Evolutionary conservation across 495 filamentous ascomycete genomes (phyloP), one percentile per base, ranked within the genome.

Genomic region (Aspergillus baeticus): DNA sequence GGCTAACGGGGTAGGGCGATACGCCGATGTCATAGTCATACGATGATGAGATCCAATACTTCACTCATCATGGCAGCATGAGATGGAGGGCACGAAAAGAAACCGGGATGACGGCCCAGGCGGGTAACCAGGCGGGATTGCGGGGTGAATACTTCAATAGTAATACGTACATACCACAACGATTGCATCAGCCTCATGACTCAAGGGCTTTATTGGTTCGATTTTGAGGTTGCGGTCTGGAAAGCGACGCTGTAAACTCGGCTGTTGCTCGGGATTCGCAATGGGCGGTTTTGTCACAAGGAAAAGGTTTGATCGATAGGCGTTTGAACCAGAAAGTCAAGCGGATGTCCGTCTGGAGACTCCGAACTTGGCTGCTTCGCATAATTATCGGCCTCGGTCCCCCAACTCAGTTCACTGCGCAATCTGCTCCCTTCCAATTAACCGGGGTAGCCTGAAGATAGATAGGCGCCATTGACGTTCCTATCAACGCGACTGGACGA

Each of bases 1-100:
- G 5, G 41, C 41, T 31, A 17, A 52, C 37, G 31, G 50, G 38
- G 51, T 47, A 55, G 48, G 52, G 41, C 43, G 56, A 48, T 46
- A 50, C 50, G 57, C 53, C 34, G 53, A 50, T 51, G 46, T 38
- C 41, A 59, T 47, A 62, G 57, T 63, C 61, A 63, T 60, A 63
- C 61, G 61, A 63, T 58, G 54, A 35, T 57, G 55, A 64, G 51
- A 59, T 64, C 58, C 58, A 61, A 59, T 55, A 61, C 55, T 51
- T 60, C 62, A 57, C 44, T 62, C 58, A 55, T 58, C 51, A 51
- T 47, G 13, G 10, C 15, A 43, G 33, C 21, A 14, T 54, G 29
- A 15, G 20, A 48, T 57, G 49, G 52, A 53, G 51, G 22, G 29
- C 34, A 65, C 63, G 63, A 65, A 62, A 65, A 65, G 58, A 52